These are phyloP conservation scores for Haplosporangium sp. DNA, from an alignment of 371 early-diverging fungal genomes.

Conservation along the genomic window DNA sequence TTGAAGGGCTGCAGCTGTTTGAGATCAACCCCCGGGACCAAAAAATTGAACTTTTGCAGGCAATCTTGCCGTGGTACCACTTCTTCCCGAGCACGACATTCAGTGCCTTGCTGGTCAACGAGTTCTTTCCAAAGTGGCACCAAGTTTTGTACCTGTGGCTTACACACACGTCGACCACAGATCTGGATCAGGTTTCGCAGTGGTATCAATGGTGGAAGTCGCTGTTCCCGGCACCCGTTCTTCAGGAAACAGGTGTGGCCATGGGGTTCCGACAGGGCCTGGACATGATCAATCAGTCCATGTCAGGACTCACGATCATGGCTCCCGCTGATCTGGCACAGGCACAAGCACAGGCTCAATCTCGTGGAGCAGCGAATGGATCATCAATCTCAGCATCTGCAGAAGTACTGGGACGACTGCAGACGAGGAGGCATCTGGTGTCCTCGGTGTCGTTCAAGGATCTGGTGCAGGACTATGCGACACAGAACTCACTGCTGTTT, in stretches of 20 bases:
- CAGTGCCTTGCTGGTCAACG: conserved; percentile 75
- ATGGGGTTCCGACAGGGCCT: conserved; percentile 73
- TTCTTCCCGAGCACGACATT: conserved; percentile 65
- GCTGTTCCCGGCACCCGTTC: conserved; percentile 64
- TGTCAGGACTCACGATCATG: conserved; percentile 42
- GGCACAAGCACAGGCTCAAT: conserved; percentile 4
- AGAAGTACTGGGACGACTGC: conserved; percentile 30
- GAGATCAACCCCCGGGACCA: conserved; percentile 83
- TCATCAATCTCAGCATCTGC: neutral
- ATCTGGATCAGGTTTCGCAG: conserved; percentile 72
- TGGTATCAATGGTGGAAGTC: conserved; percentile 87
- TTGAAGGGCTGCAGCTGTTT: conserved; percentile 72
- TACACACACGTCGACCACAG: conserved; percentile 58
- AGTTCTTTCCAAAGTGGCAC: conserved; percentile 84
- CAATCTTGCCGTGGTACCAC: conserved; percentile 73
- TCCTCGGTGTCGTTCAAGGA: conserved; percentile 58
- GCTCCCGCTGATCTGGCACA: conserved; percentile 29
- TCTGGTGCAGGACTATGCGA: conserved; percentile 59
- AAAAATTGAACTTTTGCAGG: conserved; percentile 55
- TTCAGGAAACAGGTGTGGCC: conserved; percentile 47
- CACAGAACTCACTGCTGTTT: conserved; percentile 57
- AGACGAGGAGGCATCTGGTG: conserved; percentile 39
- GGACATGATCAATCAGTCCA: conserved; percentile 73
- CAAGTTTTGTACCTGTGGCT: conserved; percentile 77
- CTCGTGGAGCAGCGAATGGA: conserved; percentile 5